Evolutionary conservation across 257 asterid genomes (phyloP), one percentile per base, ranked within the genome.

Genomic region (Echium plantagineum): DNA sequence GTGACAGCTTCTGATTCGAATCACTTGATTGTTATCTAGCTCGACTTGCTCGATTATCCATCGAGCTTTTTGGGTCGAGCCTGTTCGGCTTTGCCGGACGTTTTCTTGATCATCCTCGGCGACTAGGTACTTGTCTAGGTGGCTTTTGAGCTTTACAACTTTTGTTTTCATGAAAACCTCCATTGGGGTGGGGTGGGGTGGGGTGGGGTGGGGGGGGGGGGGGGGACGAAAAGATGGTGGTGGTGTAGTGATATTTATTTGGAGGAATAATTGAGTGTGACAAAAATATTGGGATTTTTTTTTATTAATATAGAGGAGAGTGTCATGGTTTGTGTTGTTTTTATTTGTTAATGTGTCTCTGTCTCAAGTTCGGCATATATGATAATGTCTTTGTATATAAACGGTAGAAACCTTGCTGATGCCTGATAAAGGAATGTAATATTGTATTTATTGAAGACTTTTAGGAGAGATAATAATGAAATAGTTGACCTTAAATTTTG

Each of bases 41-140:
- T 82, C 90, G 47, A 88, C 87, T 52, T 76, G 74, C 75, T 91
- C 98, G 59, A 91, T 90, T 57, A 75, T 65, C 97, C 98, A 93
- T 72, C 97, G 85, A 20, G 91, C 84, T 38, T 61, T 71, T 52
- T 80, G 60, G 3, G 83, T 66, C 62, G 72, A 69, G 66, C 87
- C 95, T 80, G 55, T 62, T 6, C 85, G 63, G 85, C 94, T 84
- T 74, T 93, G 98, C 30, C 95, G 77, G 5, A 82, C 74, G 55
- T 83, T 72, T 21, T 63, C 18, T 20, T 80, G 90, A 42, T 93
- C 97, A 17, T 93, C 97, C 47, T 77, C 94, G 64, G 98, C 95
- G 22, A 78, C 77, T 21, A 93, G 53, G 81, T 88, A 93, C 57
- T 89, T 93, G 75, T 74, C 82, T 2, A 84, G 59, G 78, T 88